Percentiles rank a stretch among this genome's conserved stretches.
Evolutionary conservation across 2,329 filamentous ascomycete genomes (phyloP).

Genomic region (Cordyceps militaris): DNA sequence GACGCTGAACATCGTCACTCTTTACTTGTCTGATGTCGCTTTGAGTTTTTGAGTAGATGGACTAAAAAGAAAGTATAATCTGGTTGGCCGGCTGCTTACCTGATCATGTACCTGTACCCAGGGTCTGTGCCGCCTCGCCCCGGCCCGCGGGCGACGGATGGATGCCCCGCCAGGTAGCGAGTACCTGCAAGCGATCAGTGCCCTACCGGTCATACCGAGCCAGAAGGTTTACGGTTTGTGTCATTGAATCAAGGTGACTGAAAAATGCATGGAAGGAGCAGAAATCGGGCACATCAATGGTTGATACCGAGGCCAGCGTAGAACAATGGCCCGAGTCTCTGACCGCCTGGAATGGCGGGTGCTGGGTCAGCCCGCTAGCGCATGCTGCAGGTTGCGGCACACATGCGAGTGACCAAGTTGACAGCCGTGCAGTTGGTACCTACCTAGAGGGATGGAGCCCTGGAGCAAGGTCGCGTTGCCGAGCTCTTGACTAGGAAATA

Average conservation of each 20-base stretch:
- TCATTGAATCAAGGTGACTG: too few relatives aligned
- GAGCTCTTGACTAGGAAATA: background rate
- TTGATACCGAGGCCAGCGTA: background rate
- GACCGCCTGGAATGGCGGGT: background rate
- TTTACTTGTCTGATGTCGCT: too few relatives aligned
- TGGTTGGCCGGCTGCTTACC: background rate
- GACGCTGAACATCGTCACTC: background rate
- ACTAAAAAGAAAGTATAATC: background rate
- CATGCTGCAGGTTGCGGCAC: conserved; percentile 1
- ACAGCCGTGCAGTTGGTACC: conserved; percentile 1
- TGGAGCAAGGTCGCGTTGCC: background rate
- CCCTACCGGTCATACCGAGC: too few relatives aligned
- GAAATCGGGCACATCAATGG: too few relatives aligned
- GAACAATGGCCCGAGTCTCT: background rate
- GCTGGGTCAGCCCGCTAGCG: conserved; percentile 6
- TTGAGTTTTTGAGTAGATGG: too few relatives aligned
- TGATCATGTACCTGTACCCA: background rate
- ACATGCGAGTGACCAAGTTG: conserved; percentile 3
- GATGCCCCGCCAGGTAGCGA: conserved; percentile 4
- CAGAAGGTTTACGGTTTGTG: too few relatives aligned
- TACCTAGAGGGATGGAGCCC: background rate
- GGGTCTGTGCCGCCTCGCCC: conserved; percentile 9
- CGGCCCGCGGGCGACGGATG: background rate
- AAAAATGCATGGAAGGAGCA: too few relatives aligned
- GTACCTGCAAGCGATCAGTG: background rate